Evolutionary conservation across 2,329 filamentous ascomycete species (phyloP).

Genomic region (Dichotomopilus funicola): DNA sequence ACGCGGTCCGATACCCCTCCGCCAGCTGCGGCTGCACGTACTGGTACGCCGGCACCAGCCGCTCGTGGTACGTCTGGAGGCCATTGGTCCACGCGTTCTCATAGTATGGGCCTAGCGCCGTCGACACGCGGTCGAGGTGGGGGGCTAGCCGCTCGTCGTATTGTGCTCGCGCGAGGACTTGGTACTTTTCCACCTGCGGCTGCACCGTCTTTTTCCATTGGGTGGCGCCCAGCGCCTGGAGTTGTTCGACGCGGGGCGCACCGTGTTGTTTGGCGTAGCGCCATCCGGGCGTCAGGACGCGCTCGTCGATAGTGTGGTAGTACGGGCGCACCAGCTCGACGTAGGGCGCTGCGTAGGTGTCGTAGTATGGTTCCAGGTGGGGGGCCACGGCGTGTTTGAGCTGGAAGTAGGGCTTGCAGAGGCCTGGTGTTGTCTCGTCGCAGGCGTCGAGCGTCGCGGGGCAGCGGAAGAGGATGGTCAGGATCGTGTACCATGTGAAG

Average conservation of each 20-base stretch:
- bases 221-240: constrained; percentile 55
- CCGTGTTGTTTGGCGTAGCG: constrained; percentile 65
- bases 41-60: constrained; percentile 69
- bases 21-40: constrained; percentile 67
- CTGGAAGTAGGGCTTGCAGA: constrained; percentile 80
- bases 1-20: constrained; percentile 60
- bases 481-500: constrained; percentile 76
- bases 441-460: constrained; percentile 63
- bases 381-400: constrained; percentile 59
- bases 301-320: constrained; percentile 53
- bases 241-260: constrained; percentile 64
- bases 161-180: constrained; percentile 52
- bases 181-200: constrained; percentile 64
- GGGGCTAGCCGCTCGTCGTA: constrained; percentile 70
- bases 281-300: constrained; percentile 62
- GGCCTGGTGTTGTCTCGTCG: constrained; percentile 60
- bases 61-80: constrained; percentile 62
- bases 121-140: constrained; percentile 58
- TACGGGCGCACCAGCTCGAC: constrained; percentile 73
- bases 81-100: constrained; percentile 56
- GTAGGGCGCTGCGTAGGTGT: constrained; percentile 76
- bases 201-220: constrained; percentile 76
- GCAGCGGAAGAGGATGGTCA: constrained; percentile 77
- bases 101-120: constrained; percentile 64
- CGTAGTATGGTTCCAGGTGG: constrained; percentile 77